Conservation (phyloP, 345 rosid species). For the Lepidium africanum region DNA sequence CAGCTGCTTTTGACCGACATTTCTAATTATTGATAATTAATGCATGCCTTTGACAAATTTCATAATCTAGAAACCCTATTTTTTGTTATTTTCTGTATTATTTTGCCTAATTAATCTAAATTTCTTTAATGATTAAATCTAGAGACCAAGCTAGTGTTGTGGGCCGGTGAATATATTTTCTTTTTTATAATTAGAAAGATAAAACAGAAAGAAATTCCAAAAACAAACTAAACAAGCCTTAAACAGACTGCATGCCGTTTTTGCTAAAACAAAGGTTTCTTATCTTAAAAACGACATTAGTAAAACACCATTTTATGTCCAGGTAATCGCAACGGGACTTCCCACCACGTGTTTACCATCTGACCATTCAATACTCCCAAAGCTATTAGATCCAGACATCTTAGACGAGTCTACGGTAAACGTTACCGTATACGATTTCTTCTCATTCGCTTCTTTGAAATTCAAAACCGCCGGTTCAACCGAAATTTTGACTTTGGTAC, state of each 20-base stretch:
- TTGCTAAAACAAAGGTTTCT: constrained; percentile 3
- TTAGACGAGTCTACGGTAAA: constrained; percentile 39
- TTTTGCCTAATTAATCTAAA: not conserved
- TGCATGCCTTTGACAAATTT: not conserved
- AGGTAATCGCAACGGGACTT: constrained; percentile 78
- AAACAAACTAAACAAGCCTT: not conserved
- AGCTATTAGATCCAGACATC: constrained; percentile 36
- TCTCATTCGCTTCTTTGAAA: constrained; percentile 52
- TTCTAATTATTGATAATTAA: not conserved
- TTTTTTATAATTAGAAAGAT: not conserved
- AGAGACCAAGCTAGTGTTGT: not conserved
- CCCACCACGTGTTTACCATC: constrained; percentile 66
- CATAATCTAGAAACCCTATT: not conserved
- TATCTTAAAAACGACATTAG: not conserved
- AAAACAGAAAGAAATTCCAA: not conserved
- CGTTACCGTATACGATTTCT: constrained; percentile 62
- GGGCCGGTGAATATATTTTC: not conserved
- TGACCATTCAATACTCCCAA: constrained; percentile 65
- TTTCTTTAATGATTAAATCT: not conserved
- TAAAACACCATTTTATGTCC: constrained; percentile 35
- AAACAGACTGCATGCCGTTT: constrained; percentile 19
- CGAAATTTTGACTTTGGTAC: constrained; percentile 42
- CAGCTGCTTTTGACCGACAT: not conserved
- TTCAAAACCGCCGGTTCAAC: constrained; percentile 55
- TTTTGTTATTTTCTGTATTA: not conserved